These are phyloP conservation scores for Russula emetica DNA, from an alignment of 768 basidiomycete genomes.

Conservation along the genomic window DNA sequence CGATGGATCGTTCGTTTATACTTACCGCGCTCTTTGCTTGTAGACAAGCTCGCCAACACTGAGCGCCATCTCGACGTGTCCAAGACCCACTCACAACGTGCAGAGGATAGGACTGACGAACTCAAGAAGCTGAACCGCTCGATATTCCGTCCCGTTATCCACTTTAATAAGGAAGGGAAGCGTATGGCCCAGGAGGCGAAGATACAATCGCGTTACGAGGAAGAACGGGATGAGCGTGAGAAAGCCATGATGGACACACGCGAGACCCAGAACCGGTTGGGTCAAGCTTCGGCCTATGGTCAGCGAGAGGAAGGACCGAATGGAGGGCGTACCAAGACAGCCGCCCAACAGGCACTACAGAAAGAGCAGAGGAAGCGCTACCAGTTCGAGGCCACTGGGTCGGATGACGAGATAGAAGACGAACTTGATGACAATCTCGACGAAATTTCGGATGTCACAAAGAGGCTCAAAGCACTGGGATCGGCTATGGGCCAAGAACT, in stretches of 20 bases:
- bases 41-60: constrained; percentile 87
- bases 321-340: constrained; percentile 43
- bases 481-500: constrained; percentile 85
- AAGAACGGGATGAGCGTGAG: constrained; percentile 80
- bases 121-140: constrained; percentile 91
- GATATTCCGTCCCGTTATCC: constrained; percentile 89
- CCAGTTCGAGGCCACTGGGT: constrained; percentile 87
- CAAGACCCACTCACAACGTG: constrained; percentile 79
- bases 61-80: constrained; percentile 92
- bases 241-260: constrained; percentile 81
- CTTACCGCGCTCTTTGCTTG: constrained; percentile 13
- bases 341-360: constrained; percentile 49
- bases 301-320: constrained; percentile 42
- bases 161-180: constrained; percentile 91
- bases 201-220: constrained; percentile 78
- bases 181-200: constrained; percentile 83
- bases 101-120: constrained; percentile 91
- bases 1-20: neutral
- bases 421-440: constrained; percentile 90
- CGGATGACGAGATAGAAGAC: constrained; percentile 92
- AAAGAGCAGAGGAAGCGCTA: constrained; percentile 76
- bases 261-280: constrained; percentile 82
- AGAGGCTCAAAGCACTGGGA: constrained; percentile 73
- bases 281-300: constrained; percentile 63
- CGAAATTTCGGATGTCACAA: constrained; percentile 75